Conservation (phyloP, 177 flowering plant species). For the Vitis hybrid region DNA sequence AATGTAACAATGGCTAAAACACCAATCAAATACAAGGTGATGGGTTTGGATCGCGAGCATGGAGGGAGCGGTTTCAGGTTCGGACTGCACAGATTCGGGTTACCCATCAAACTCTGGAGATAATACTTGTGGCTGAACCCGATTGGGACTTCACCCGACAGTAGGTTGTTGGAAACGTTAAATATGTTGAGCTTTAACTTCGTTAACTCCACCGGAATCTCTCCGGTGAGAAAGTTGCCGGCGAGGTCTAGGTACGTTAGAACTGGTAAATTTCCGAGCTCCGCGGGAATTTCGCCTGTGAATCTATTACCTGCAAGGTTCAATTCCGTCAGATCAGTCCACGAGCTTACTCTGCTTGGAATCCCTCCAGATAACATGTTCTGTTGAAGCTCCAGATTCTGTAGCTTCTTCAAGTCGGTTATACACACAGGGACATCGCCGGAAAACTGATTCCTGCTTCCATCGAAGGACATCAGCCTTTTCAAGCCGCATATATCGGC, state of each 20-base stretch:
- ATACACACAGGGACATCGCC: constrained; percentile 63
- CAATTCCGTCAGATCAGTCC: constrained; percentile 50
- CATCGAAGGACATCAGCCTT: constrained; percentile 24
- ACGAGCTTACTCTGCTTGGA: constrained; percentile 37
- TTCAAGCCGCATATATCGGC: constrained; percentile 38
- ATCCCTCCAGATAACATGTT: constrained; percentile 59
- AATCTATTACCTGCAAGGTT: constrained; percentile 53
- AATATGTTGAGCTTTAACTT: constrained; percentile 54
- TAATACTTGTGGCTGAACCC: constrained; percentile 34
- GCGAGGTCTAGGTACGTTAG: constrained; percentile 65
- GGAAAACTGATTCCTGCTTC: constrained; percentile 45
- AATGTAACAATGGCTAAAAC: constrained; percentile 20
- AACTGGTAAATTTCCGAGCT: constrained; percentile 56
- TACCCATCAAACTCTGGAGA: constrained; percentile 46
- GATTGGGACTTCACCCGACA: constrained; percentile 55
- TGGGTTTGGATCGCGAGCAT: constrained; percentile 34
- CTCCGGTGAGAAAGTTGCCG: constrained; percentile 51
- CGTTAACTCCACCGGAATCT: constrained; percentile 49
- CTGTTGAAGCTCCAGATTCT: constrained; percentile 44
- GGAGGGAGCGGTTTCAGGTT: constrained; percentile 41
- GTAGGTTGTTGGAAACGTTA: constrained; percentile 61
- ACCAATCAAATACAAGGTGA: constrained; percentile 18
- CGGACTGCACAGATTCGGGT: constrained; percentile 62
- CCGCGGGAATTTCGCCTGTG: constrained; percentile 56
- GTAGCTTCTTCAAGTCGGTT: constrained; percentile 36